A percentile compares a stretch with the other conserved stretches of the same genome.
Conservation (phyloP, 306 rosid genomes). For the Lagenaria siceraria region DNA sequence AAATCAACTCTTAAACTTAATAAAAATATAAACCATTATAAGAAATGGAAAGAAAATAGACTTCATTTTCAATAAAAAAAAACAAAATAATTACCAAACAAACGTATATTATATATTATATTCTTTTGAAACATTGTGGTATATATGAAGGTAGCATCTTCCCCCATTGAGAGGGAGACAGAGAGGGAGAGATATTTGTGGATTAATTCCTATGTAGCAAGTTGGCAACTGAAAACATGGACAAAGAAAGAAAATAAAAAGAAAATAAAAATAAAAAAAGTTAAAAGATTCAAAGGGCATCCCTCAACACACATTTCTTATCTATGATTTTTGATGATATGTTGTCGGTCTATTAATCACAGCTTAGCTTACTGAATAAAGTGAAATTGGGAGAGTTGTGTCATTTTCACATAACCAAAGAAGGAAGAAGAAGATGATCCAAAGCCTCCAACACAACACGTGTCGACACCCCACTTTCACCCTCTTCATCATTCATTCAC, state of each 20-base stretch:
- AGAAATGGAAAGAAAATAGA: too few relatives aligned
- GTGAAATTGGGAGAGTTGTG: neutral
- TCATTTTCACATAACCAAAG: neutral
- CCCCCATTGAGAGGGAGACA: too few relatives aligned
- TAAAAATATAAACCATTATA: too few relatives aligned
- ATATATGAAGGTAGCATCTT: too few relatives aligned
- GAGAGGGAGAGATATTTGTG: too few relatives aligned
- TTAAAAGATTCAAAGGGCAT: neutral
- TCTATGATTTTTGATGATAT: neutral
- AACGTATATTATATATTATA: too few relatives aligned
- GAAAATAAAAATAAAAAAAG: neutral
- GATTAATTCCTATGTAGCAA: neutral
- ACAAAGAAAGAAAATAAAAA: neutral
- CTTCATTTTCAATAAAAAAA: too few relatives aligned
- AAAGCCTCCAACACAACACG: constrained; percentile 16
- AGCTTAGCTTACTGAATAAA: neutral
- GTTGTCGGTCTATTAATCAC: too few relatives aligned
- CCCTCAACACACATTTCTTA: neutral
- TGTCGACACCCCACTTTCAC: constrained; percentile 34
- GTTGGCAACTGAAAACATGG: neutral
- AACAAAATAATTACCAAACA: too few relatives aligned
- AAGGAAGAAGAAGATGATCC: neutral
- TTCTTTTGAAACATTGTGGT: too few relatives aligned
- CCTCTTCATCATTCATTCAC: constrained; percentile 27
- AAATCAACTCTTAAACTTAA: too few relatives aligned